These are phyloP conservation scores for Penicillium goetzii DNA, from an alignment of 495 filamentous ascomycete genomes.

Conservation along the genomic window DNA sequence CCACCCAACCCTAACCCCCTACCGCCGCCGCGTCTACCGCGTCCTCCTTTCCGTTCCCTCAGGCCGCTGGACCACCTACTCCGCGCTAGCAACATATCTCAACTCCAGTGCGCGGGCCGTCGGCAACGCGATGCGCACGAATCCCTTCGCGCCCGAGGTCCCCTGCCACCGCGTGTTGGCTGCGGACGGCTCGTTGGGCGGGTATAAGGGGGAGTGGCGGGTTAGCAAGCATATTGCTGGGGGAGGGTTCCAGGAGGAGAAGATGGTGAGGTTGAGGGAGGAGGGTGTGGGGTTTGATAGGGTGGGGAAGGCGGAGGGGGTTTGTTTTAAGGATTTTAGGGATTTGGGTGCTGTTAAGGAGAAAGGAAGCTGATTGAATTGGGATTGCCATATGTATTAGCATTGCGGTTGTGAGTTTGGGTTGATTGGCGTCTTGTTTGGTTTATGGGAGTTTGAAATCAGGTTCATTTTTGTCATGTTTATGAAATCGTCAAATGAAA, in stretches of 20 bases:
- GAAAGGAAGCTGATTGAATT: neutral
- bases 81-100: constrained; percentile 66
- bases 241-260: constrained; percentile 36
- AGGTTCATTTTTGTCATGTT: too few relatives aligned
- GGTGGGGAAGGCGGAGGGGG: constrained; percentile 32
- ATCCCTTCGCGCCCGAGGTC: constrained; percentile 70
- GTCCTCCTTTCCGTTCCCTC: constrained; percentile 71
- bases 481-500: too few relatives aligned
- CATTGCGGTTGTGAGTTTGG: too few relatives aligned
- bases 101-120: constrained; percentile 76
- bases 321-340: constrained; percentile 37
- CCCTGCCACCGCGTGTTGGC: constrained; percentile 51
- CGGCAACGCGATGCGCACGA: constrained; percentile 73
- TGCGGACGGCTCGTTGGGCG: constrained; percentile 34
- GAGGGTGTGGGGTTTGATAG: constrained; percentile 41
- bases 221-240: constrained; percentile 24
- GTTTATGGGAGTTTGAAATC: too few relatives aligned
- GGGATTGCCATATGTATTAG: too few relatives aligned
- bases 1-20: constrained; percentile 54
- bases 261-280: constrained; percentile 31
- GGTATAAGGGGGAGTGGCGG: constrained; percentile 41
- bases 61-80: constrained; percentile 75
- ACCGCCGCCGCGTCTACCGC: constrained; percentile 64
- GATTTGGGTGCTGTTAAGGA: constrained; percentile 25
- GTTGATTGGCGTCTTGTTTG: too few relatives aligned